Conservation (phyloP, 768 basidiomycete genomes). For the Podaxis mareebaensis region DNA sequence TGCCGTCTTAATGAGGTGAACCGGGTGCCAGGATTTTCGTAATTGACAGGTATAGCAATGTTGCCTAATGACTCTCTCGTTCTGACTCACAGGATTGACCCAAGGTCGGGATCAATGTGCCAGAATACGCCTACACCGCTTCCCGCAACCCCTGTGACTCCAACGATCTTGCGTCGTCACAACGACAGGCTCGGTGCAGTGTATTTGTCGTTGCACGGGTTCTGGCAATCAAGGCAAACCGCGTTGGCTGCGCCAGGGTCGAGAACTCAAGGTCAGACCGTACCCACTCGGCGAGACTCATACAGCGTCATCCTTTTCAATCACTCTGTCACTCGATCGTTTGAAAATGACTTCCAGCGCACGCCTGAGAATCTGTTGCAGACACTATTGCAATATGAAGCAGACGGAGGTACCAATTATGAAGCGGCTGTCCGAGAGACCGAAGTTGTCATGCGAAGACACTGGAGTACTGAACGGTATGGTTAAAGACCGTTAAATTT, state of each 20-base stretch:
- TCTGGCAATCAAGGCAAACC: slow-evolving; percentile 54
- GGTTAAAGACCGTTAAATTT: not conserved
- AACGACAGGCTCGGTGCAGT: slow-evolving; percentile 62
- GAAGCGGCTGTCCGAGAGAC: slow-evolving; percentile 37
- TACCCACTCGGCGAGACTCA: slow-evolving; percentile 43
- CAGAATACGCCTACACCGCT: slow-evolving; percentile 44
- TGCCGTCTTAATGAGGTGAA: not conserved
- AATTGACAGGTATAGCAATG: slow-evolving; percentile 42
- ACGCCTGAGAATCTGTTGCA: slow-evolving; percentile 45
- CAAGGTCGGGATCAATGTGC: slow-evolving; percentile 55
- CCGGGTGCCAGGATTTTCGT: slow-evolving; percentile 36
- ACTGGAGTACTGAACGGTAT: slow-evolving; percentile 56
- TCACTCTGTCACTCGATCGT: slow-evolving; percentile 16
- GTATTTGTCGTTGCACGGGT: slow-evolving; percentile 52
- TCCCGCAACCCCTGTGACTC: slow-evolving; percentile 33
- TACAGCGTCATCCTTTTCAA: slow-evolving; percentile 58
- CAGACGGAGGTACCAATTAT: slow-evolving; percentile 45
- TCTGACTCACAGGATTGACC: slow-evolving; percentile 6
- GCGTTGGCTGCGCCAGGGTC: slow-evolving; percentile 28
- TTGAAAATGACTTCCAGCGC: slow-evolving; percentile 48
- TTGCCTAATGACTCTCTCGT: not conserved
- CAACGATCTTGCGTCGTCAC: slow-evolving; percentile 20
- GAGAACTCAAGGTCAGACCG: slow-evolving; percentile 13
- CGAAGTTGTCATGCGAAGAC: slow-evolving; percentile 37
- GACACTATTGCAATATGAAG: slow-evolving; percentile 30